These are phyloP conservation scores for Colletotrichum horii DNA, from an alignment of 2,329 filamentous ascomycete genomes.

Conservation along the genomic window DNA sequence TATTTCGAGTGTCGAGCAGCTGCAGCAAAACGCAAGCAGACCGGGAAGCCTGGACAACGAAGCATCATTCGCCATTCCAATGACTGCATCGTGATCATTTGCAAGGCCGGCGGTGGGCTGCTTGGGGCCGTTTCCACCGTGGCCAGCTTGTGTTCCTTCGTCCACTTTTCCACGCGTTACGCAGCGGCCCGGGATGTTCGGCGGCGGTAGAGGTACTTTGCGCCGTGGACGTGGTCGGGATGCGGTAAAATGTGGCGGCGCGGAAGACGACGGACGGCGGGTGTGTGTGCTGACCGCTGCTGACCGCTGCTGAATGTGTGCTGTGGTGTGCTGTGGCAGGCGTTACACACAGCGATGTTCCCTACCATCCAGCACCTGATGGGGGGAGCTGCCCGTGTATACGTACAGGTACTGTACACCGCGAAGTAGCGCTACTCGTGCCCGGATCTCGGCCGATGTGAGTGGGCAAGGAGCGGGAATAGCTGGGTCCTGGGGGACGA, in stretches of 20 bases:
- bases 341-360: background rate
- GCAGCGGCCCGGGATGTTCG: background rate
- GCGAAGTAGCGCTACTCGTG: background rate
- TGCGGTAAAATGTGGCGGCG: background rate
- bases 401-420: background rate
- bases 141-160: background rate
- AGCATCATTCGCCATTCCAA: background rate
- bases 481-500: background rate
- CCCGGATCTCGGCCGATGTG: background rate
- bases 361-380: background rate
- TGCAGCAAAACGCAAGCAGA: background rate
- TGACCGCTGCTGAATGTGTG: background rate
- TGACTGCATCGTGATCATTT: background rate
- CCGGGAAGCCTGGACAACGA: background rate
- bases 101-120: background rate
- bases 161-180: constrained; percentile 2
- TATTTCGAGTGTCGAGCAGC: background rate
- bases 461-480: background rate
- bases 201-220: background rate
- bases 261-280: background rate
- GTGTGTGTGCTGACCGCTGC: background rate
- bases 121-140: background rate
- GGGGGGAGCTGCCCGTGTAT: background rate
- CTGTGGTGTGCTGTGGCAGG: background rate
- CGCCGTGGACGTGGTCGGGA: background rate